phyloP scores from a whole-genome alignment of 2,329 filamentous ascomycete species.

The Albophoma yamanashiensis region DNA sequence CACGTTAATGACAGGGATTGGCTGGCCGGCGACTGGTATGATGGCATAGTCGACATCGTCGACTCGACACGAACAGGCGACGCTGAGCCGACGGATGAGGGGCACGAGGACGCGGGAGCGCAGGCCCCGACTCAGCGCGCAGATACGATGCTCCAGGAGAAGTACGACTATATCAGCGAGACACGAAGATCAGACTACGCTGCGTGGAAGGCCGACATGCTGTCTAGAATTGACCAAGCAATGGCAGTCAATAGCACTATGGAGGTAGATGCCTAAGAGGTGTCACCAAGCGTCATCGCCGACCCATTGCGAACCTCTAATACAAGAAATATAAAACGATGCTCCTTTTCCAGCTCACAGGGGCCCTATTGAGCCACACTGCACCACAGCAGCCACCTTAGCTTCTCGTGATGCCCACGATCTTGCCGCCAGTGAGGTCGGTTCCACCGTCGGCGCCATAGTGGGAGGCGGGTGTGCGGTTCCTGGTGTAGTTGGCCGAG shows the following conservation, averaged over 20 bases:
- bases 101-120: slow-evolving; percentile 12
- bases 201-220: slow-evolving; percentile 52
- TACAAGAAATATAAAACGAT: neutral
- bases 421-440: neutral
- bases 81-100: slow-evolving; percentile 23
- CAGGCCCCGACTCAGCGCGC: slow-evolving; percentile 35
- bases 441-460: slow-evolving; percentile 2
- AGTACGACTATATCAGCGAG: slow-evolving; percentile 61
- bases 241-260: slow-evolving; percentile 16
- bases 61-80: slow-evolving; percentile 20
- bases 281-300: neutral
- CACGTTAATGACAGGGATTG: slow-evolving; percentile 45
- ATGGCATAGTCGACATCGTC: slow-evolving; percentile 44
- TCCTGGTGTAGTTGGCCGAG: slow-evolving; percentile 2
- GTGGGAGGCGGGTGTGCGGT: slow-evolving; percentile 1
- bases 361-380: neutral
- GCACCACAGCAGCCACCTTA: neutral
- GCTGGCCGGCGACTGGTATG: slow-evolving; percentile 55
- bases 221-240: slow-evolving; percentile 43
- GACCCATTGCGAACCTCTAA: neutral
- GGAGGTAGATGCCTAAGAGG: slow-evolving; percentile 22
- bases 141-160: slow-evolving; percentile 66
- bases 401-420: neutral
- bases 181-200: slow-evolving; percentile 49
- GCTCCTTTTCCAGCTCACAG: neutral